Evolutionary conservation across 306 rosid species (phyloP), one percentile per base, ranked within the genome.

Genomic region (Trifolium pratense): DNA sequence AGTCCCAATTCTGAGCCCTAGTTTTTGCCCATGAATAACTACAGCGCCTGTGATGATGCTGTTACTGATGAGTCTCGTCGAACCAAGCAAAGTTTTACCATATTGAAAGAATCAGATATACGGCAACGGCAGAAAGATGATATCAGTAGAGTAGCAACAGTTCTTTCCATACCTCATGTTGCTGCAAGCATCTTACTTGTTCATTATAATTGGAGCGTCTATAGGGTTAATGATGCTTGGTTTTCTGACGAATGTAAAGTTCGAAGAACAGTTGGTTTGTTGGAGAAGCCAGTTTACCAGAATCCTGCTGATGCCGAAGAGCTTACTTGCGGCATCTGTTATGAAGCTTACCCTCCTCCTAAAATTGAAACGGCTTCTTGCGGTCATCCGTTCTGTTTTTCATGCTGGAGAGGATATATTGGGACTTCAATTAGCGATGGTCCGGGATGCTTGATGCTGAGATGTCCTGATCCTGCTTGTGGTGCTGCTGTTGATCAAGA

Each of bases 381-480:
- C 70, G 91, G 95, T 16, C 97, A 91, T 78, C 89, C 92, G 7
- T 91, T 65, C 78, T 91, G 97, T 64, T 63, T 45, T 69, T 39
- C 84, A 49, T 91, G 97, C 80, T 91, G 95, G 92, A 83, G 10
- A 73, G 88, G 91, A 16, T 91, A 89, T 81, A 81, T 91, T 71
- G 60, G 87, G 73, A 91, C 87, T 62, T 83, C 95, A 56, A 87
- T 91, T 58, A 84, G 82, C 53, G 97, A 86, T 52, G 96, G 97
- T 34, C 92, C 91, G 1, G 97, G 96, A 78, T 91, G 97, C 77
- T 85, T 91, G 85, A 65, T 40, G 75, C 87, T 91, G 82, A 89
- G 81, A 85, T 91, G 97, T 83, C 97, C 97, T 37, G 85, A 83
- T 76, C 97, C 96, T 14, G 37, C 84, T 71, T 91, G 97, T 61